Evolutionary conservation across 192 early-diverging fungal genomes (phyloP).

Genomic region (Coemansia sp.): DNA sequence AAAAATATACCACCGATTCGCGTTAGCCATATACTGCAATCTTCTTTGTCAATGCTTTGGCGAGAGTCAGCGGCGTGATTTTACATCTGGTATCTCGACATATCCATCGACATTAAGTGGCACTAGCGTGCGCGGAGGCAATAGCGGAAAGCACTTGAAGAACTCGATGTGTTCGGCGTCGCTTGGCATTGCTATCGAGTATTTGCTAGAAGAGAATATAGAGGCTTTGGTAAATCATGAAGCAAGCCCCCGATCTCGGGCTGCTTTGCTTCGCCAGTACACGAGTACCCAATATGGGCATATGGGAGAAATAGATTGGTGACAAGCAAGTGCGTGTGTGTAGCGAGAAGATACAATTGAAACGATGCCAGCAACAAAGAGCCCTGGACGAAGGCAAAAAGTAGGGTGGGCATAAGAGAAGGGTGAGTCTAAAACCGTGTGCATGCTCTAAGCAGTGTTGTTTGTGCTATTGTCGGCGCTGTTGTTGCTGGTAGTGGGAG

Average conservation of each 20-base stretch:
- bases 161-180: slow-evolving; percentile 47
- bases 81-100: slow-evolving; percentile 28
- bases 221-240: too few relatives aligned
- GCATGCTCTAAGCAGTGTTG: background rate
- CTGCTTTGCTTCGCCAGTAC: background rate
- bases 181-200: background rate
- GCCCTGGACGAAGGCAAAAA: too few relatives aligned
- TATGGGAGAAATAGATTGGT: background rate
- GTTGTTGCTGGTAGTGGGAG: background rate
- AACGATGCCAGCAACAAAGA: background rate
- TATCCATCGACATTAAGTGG: slow-evolving; percentile 42
- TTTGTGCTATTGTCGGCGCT: background rate
- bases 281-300: background rate
- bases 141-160: slow-evolving; percentile 41
- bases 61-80: background rate
- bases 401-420: background rate
- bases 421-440: background rate
- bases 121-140: slow-evolving; percentile 29
- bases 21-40: background rate
- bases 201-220: background rate
- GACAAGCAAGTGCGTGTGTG: too few relatives aligned
- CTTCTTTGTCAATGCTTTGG: background rate
- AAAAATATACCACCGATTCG: background rate
- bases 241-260: too few relatives aligned
- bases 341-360: background rate